Base-by-base conservation (phyloP, 495 filamentous ascomycete species). In the Penicillium desertorum region DNA sequence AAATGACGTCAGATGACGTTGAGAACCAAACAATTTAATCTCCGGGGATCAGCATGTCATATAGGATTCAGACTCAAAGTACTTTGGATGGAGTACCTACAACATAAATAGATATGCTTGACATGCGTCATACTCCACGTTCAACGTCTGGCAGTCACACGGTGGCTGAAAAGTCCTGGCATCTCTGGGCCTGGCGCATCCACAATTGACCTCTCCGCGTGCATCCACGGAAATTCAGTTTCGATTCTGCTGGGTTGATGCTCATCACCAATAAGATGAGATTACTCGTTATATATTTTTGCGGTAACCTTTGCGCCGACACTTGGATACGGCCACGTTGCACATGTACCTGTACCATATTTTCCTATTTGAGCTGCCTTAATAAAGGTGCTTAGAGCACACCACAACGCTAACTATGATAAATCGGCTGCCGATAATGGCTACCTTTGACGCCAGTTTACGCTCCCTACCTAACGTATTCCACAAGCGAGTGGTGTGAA, bases 1-100 rank as follows among this genome's bases (percentile, higher is more conserved):
- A 32, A 57, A 58, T 65, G 63, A 65, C 63, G 60, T 65, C 63
- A 65, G 48, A 64, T 65, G 63, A 63, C 63, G 62, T 65, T 65
- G 57, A 46, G 52, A 22, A 4, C 30, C 34, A 39, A 19, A 25
- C 32, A 8, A 37, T 32, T 47, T 41, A 50, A 60, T 60, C 12
- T 54, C 39, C 41, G 51, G 19, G 23, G 61, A 57, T 63, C 61
- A 61, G 25, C 52, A 34, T 39, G 2, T 23, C 20, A 8, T 25
- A 23, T 42, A n/a, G 36, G 20, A 46, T 30, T 37, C 47, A 34
- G 19, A 47, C 47, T 55, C 51, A 29, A 34, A 22, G 34, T 36
- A 27, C 25, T 27, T 0, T 27, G 25, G 1, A 5, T 1, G 25
- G 25, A 29, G 27, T 8, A 37, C 30, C 11, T 39, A 25, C 23